These are phyloP conservation scores for Trichomonascaceae sp. DNA, from an alignment of 1,139 yeast genomes.

Conservation along the genomic window DNA sequence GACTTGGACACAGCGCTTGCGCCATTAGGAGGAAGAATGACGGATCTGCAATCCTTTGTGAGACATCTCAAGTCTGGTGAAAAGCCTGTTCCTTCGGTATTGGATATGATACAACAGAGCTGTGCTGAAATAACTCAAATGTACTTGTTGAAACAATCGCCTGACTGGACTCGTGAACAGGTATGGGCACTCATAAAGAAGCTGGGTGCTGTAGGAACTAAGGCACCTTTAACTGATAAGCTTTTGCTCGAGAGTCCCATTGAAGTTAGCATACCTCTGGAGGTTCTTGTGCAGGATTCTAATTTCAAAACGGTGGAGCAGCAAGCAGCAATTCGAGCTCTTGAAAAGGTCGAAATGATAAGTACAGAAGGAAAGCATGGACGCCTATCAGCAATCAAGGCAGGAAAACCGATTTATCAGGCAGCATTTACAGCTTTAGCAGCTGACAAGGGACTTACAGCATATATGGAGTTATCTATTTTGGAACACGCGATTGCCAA, in stretches of 20 bases:
- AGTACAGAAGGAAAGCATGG: conserved; percentile 69
- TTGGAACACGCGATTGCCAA: conserved; percentile 47
- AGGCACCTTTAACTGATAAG: conserved; percentile 2
- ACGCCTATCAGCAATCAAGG: conserved; percentile 54
- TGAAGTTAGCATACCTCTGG: conserved; percentile 14
- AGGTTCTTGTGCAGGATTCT: conserved; percentile 34
- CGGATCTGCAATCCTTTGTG: conserved; percentile 84
- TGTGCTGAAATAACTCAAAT: conserved; percentile 84
- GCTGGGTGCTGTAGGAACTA: conserved; percentile 37
- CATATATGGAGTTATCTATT: conserved; percentile 59
- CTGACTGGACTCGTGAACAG: conserved; percentile 68
- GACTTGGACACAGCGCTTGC: conserved; percentile 50
- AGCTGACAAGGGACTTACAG: conserved; percentile 49
- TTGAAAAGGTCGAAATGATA: conserved; percentile 77
- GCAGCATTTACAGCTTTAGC: conserved; percentile 73
- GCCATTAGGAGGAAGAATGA: conserved; percentile 91
- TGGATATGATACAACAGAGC: conserved; percentile 76
- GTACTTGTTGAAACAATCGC: conserved; percentile 49
- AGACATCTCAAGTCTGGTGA: conserved; percentile 88
- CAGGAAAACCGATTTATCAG: conserved; percentile 79
- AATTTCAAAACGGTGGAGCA: conserved; percentile 47
- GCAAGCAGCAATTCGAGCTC: conserved; percentile 51
- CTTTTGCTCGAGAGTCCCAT: not conserved
- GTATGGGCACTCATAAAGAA: conserved; percentile 79
- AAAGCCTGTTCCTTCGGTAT: conserved; percentile 64